Evolutionary conservation across 345 rosid genomes (phyloP).

Genomic region (Cardamine resedifolia): DNA sequence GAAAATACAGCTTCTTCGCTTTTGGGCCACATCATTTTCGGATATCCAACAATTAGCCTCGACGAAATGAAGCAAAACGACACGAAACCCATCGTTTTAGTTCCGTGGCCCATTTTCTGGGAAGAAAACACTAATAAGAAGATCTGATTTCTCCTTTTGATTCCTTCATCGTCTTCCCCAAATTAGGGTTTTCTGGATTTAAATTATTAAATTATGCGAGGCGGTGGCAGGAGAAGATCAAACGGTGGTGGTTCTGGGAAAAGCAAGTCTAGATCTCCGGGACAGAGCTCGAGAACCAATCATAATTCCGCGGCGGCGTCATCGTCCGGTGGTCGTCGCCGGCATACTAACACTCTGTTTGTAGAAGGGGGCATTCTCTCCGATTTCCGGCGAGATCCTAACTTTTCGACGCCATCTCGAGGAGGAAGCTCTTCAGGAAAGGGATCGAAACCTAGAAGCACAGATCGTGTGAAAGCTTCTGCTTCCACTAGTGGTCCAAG

Average conservation of each 20-base stretch:
- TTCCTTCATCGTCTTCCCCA: conserved; percentile 20
- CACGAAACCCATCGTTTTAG: conserved; percentile 24
- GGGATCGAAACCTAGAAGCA: conserved; percentile 40
- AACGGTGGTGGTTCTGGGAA: conserved; percentile 35
- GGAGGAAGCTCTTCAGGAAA: conserved; percentile 44
- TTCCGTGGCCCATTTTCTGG: conserved; percentile 7
- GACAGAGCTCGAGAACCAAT: conserved; percentile 33
- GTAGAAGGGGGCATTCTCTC: conserved; percentile 77
- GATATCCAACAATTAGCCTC: conserved; percentile 27
- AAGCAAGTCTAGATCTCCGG: conserved; percentile 30
- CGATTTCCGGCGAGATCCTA: conserved; percentile 53
- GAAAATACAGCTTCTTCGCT: not conserved
- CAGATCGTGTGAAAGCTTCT: conserved; percentile 43
- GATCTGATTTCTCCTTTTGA: not conserved
- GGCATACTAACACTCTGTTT: conserved; percentile 44
- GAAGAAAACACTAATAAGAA: conserved; percentile 1
- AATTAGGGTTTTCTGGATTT: conserved; percentile 26
- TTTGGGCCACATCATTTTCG: conserved; percentile 20
- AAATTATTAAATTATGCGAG: conserved; percentile 46
- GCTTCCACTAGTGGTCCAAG: conserved; percentile 44
- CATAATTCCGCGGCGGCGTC: conserved; percentile 34
- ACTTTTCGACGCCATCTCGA: conserved; percentile 38
- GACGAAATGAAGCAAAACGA: conserved; percentile 18
- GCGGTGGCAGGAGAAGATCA: conserved; percentile 53
- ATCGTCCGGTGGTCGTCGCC: conserved; percentile 38